These are phyloP conservation scores for Debaryomyces udenii DNA, from an alignment of 1,139 yeast genomes.

Conservation along the genomic window DNA sequence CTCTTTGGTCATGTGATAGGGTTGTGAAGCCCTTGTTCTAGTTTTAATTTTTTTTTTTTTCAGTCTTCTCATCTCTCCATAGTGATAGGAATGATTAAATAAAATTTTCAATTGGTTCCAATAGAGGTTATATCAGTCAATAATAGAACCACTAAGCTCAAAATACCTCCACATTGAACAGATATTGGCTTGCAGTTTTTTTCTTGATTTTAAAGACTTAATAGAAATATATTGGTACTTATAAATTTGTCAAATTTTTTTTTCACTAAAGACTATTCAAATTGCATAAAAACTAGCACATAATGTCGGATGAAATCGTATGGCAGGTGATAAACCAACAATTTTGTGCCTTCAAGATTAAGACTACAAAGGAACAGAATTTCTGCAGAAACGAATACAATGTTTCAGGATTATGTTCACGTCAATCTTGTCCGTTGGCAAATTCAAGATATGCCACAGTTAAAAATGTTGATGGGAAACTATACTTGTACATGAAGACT, in stretches of 20 bases:
- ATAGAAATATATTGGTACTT: neutral
- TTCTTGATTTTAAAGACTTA: neutral
- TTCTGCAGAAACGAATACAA: slow-evolving; percentile 89
- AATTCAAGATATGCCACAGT: slow-evolving; percentile 96
- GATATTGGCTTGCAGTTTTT: neutral
- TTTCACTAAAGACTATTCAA: slow-evolving; percentile 1
- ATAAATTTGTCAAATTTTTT: neutral
- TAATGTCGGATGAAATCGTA: slow-evolving; percentile 64
- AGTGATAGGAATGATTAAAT: slow-evolving; percentile 3
- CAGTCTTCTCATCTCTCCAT: slow-evolving; percentile 11
- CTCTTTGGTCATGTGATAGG: slow-evolving; percentile 2
- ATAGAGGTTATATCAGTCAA: slow-evolving; percentile 1
- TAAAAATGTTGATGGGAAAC: slow-evolving; percentile 81
- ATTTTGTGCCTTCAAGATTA: slow-evolving; percentile 85
- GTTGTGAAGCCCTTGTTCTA: slow-evolving; percentile 2
- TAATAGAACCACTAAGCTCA: neutral
- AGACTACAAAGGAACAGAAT: slow-evolving; percentile 76
- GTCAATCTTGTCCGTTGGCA: slow-evolving; percentile 95
- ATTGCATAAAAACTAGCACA: slow-evolving; percentile 5
- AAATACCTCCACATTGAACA: neutral
- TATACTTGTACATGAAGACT: slow-evolving; percentile 93
- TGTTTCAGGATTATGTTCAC: slow-evolving; percentile 85
- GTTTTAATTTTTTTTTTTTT: slow-evolving; percentile 7
- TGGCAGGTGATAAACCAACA: slow-evolving; percentile 93
- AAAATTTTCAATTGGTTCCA: slow-evolving; percentile 5